Evolutionary conservation across 306 rosid species (phyloP).

Genomic region (Vigna trinervia): DNA sequence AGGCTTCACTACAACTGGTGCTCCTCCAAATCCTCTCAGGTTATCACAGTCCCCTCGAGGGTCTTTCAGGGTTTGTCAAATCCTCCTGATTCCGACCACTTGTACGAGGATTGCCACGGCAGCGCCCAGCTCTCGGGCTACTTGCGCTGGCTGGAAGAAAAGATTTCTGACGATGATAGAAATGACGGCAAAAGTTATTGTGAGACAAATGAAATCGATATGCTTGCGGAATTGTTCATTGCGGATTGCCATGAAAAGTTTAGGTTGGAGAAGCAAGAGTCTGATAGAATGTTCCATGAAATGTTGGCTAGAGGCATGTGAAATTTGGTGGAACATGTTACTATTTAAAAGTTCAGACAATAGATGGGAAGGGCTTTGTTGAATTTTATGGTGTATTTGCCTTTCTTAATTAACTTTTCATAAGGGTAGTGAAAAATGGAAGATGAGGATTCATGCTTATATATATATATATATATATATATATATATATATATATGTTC

Average conservation of each 20-base stretch:
- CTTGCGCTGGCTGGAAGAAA: conserved; percentile 86
- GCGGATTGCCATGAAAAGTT: conserved; percentile 83
- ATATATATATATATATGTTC: background rate
- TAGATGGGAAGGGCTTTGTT: conserved; percentile 6
- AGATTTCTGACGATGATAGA: conserved; percentile 26
- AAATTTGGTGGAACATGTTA: background rate
- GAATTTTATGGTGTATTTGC: background rate
- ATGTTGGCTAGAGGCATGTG: conserved; percentile 73
- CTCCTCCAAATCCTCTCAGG: conserved; percentile 66
- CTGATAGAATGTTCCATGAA: conserved; percentile 77
- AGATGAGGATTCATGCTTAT: conserved; percentile 44
- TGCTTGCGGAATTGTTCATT: conserved; percentile 80
- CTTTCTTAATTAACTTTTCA: conserved; percentile 17
- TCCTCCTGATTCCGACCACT: background rate
- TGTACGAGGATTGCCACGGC: background rate
- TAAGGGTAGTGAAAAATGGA: background rate
- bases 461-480: background rate
- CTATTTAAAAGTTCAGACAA: background rate
- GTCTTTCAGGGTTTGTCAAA: conserved; percentile 52
- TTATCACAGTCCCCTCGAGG: conserved; percentile 62
- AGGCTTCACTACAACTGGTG: conserved; percentile 91
- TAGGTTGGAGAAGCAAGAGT: conserved; percentile 87
- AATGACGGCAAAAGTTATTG: background rate
- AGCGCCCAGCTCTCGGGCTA: conserved; percentile 74
- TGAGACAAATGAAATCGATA: conserved; percentile 66